Evolutionary conservation across 2,329 filamentous ascomycete genomes (phyloP), one percentile per base, ranked within the genome.

Genomic region (Botryotinia globosa): DNA sequence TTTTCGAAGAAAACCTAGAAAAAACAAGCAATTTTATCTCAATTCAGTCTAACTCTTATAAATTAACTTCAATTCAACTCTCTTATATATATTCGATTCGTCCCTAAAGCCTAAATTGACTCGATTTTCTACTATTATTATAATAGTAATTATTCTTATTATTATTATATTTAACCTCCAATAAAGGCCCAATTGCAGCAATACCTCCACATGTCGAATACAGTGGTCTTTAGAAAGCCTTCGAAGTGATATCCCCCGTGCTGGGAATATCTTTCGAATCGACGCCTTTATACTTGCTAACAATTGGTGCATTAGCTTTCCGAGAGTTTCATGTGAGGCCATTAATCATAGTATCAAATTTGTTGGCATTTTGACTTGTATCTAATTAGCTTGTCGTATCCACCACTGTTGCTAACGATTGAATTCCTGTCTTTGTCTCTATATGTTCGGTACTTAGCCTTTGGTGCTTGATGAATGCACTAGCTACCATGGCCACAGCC

Each of bases 391-490:
- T 25, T 54, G n/a, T 54, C 25, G 51, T 54, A 29, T 29, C n/a
- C n/a, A 14, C 51, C n/a, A 18, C 51, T 62, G 1, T 32, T n/a
- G 7, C 37, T 12, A 66, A 66, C 16, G 25, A 48, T 14, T 66
- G 0, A 37, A 66, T 66, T 32, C 86, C 86, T 12, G 86, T 88
- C 77, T 82, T 85, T 25, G 85, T 87, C 79, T 87, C 86, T 3
- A 80, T 82, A 76, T 88, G 86, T 76, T 86, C 85, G 59, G 80
- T 83, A 48, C 80, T 85, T 79, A 88, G 75, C 16, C 80, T 74
- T 16, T 75, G 74, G 65, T 85, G 83, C 72, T 81, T 80, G 69
- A 87, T 81, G 72, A 86, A 86, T 6, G 77, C 71, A 69, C 82
- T 83, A 8, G 82, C 83, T 4, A 84, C 54, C 20, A 87, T 69